phyloP scores from a whole-genome alignment of 208 protist genomes.

The Lotmaria passim region DNA sequence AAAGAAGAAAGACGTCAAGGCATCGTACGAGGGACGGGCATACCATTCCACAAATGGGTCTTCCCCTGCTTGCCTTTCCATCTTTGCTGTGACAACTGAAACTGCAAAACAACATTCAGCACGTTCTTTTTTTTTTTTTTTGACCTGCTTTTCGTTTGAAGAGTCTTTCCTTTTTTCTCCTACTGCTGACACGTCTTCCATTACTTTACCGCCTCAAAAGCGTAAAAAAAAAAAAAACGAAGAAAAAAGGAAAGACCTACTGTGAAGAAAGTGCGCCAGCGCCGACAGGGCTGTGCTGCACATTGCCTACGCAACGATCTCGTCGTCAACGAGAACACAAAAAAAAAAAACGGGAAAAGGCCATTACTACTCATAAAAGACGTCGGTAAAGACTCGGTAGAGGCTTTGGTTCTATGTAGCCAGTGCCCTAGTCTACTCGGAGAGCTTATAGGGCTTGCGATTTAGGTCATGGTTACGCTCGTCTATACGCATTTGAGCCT shows the following conservation, averaged over 20 bases:
- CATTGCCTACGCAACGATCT: constrained; percentile 1
- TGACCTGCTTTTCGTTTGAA: background rate
- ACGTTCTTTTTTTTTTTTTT: background rate
- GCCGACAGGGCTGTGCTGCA: background rate
- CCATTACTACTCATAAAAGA: background rate
- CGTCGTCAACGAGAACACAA: background rate
- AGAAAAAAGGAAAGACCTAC: constrained; percentile 14
- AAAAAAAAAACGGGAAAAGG: constrained; percentile 25
- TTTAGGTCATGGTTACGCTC: constrained; percentile 88
- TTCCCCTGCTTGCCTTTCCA: background rate
- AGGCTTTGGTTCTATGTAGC: too few relatives aligned
- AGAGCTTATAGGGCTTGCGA: constrained; percentile 75
- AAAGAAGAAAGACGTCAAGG: constrained; percentile 1
- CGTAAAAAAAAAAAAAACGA: background rate
- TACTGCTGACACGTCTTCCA: too few relatives aligned
- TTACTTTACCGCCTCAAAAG: background rate
- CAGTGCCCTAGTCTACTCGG: constrained; percentile 26
- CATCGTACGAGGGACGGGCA: background rate
- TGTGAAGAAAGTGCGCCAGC: constrained; percentile 17
- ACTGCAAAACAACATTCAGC: background rate
- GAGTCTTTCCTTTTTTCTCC: background rate
- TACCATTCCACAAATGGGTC: background rate
- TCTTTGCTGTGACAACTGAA: background rate
- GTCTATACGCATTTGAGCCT: constrained; percentile 90
- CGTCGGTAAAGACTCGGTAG: background rate